phyloP scores from a whole-genome alignment of 2,329 filamentous ascomycete genomes.

The Ambrosiella beaveri region DNA sequence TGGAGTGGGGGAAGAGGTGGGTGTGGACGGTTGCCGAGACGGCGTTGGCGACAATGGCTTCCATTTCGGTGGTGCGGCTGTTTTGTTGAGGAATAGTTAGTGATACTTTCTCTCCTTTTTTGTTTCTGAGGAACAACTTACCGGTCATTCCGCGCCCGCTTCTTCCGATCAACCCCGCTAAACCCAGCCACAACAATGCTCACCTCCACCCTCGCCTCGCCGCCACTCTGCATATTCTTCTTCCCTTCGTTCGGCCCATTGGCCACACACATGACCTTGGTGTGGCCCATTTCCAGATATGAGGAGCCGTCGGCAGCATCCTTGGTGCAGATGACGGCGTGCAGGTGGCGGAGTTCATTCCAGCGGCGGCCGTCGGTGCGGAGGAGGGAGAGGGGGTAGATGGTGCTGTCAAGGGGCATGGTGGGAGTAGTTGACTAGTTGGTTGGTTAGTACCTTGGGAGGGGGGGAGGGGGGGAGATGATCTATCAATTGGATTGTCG shows the following conservation, averaged over 20 bases:
- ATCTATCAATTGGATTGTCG: background rate
- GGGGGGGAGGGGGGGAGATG: background rate
- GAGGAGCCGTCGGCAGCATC: slow-evolving; percentile 82
- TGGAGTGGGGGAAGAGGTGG: slow-evolving; percentile 74
- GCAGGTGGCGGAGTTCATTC: slow-evolving; percentile 86
- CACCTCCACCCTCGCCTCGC: slow-evolving; percentile 50
- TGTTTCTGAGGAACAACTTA: slow-evolving; percentile 23
- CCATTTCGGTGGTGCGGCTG: slow-evolving; percentile 66
- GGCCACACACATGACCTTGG: slow-evolving; percentile 86
- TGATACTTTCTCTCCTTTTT: background rate
- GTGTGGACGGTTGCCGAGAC: slow-evolving; percentile 67
- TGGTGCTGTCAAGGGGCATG: slow-evolving; percentile 92
- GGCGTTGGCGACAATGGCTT: slow-evolving; percentile 59
- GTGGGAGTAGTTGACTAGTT: background rate
- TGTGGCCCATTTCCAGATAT: slow-evolving; percentile 94
- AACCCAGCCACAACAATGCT: slow-evolving; percentile 79
- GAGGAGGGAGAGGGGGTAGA: slow-evolving; percentile 71
- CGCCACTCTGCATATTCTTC: slow-evolving; percentile 9
- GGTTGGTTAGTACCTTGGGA: background rate
- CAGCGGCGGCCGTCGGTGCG: slow-evolving; percentile 75
- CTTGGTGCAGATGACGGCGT: slow-evolving; percentile 82
- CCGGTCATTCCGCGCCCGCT: slow-evolving; percentile 61
- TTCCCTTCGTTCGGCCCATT: slow-evolving; percentile 57
- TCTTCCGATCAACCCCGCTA: slow-evolving; percentile 69
- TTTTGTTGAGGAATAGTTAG: slow-evolving; percentile 5